Percentiles rank a stretch among this genome's conserved stretches.
phyloP scores from a whole-genome alignment of 495 filamentous ascomycete species.

The Aspergillus sclerotioniger region DNA sequence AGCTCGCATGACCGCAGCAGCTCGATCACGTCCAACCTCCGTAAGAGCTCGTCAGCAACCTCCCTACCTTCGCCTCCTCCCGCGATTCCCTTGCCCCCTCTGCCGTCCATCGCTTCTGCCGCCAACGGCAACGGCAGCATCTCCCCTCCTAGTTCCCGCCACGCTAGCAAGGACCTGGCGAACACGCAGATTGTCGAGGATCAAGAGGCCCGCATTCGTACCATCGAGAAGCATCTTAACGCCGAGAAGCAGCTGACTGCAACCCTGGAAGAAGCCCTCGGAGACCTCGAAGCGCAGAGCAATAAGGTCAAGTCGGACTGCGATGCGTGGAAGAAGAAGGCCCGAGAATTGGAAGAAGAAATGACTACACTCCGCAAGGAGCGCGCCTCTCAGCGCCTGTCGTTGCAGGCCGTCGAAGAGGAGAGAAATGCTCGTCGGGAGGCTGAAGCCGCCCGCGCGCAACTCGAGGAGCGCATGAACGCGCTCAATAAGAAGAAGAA shows the following conservation, averaged over 20 bases:
- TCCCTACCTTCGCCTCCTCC: conserved; percentile 93
- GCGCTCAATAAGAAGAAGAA: conserved; percentile 90
- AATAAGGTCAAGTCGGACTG: conserved; percentile 82
- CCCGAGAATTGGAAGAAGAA: conserved; percentile 73
- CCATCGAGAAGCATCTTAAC: conserved; percentile 94
- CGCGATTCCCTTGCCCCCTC: conserved; percentile 81
- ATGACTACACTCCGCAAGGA: conserved; percentile 69
- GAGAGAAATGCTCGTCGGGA: conserved; percentile 83
- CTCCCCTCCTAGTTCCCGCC: conserved; percentile 56
- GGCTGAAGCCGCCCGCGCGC: conserved; percentile 80
- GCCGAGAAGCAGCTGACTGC: conserved; percentile 95
- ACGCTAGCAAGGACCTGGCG: conserved; percentile 78
- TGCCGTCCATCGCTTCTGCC: conserved; percentile 42
- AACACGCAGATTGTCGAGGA: conserved; percentile 70
- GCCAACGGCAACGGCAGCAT: conserved; percentile 38
- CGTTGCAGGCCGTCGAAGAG: conserved; percentile 90
- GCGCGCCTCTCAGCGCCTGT: conserved; percentile 68
- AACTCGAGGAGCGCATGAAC: conserved; percentile 92
- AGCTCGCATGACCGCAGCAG: conserved; percentile 64
- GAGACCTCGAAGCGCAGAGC: conserved; percentile 83
- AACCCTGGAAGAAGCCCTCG: conserved; percentile 91
- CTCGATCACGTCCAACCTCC: conserved; percentile 73
- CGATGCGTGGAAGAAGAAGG: conserved; percentile 87
- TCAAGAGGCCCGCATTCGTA: conserved; percentile 88
- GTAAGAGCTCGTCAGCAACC: conserved; percentile 78